phyloP scores from a whole-genome alignment of 2,329 filamentous ascomycete species.

The Fusarium sp. region DNA sequence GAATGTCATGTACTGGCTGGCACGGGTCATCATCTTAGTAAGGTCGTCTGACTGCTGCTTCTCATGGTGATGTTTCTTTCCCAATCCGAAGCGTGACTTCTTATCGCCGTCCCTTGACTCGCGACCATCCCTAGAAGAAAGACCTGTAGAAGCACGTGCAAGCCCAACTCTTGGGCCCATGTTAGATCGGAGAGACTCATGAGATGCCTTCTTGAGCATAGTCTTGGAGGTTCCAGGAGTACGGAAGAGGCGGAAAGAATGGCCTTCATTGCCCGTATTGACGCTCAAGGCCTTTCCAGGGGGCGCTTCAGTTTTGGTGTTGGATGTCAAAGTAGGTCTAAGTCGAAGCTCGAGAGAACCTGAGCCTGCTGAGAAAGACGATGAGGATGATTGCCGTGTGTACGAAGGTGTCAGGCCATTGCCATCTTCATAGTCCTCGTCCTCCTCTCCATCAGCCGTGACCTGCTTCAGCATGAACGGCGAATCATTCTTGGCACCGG shows the following conservation, averaged over 20 bases:
- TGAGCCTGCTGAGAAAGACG: constrained; percentile 66
- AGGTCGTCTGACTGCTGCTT: constrained; percentile 83
- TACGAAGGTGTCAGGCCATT: constrained; percentile 48
- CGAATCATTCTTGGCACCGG: constrained; percentile 63
- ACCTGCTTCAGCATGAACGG: constrained; percentile 63
- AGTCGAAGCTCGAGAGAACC: constrained; percentile 84
- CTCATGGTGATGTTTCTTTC: constrained; percentile 58
- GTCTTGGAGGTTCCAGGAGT: constrained; percentile 54
- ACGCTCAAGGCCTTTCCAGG: constrained; percentile 59
- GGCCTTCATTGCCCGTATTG: constrained; percentile 57
- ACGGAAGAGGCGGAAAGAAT: constrained; percentile 62
- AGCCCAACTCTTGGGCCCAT: constrained; percentile 53
- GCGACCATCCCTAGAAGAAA: constrained; percentile 51
- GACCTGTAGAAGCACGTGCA: constrained; percentile 56
- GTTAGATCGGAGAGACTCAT: constrained; percentile 61
- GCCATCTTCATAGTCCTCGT: constrained; percentile 55
- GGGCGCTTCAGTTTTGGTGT: constrained; percentile 48
- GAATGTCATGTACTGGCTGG: constrained; percentile 97
- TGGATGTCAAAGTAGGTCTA: constrained; percentile 78
- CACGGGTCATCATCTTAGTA: constrained; percentile 94
- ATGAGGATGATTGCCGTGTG: constrained; percentile 54
- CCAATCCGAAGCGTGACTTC: constrained; percentile 65
- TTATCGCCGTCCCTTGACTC: constrained; percentile 53
- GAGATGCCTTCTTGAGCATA: constrained; percentile 61
- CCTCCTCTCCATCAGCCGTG: constrained; percentile 51